Evolutionary conservation across 495 filamentous ascomycete genomes (phyloP).

Genomic region (Chaetomium fimeti): DNA sequence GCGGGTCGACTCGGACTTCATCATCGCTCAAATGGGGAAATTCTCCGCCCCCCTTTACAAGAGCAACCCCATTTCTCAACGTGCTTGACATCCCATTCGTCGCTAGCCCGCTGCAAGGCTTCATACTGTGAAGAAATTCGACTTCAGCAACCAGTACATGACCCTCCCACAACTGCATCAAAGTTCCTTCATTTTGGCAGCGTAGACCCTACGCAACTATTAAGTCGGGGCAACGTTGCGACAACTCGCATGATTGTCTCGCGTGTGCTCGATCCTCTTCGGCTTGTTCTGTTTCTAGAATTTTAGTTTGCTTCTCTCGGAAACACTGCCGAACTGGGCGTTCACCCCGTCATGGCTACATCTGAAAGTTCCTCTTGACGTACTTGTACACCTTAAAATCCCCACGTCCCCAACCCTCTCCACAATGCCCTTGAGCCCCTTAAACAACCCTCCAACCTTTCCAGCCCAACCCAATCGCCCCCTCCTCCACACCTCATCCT

Average conservation of each 20-base stretch:
- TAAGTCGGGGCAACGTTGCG: background rate
- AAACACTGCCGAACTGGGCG: background rate
- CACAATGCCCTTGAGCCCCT: background rate
- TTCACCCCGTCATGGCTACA: background rate
- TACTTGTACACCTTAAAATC: background rate
- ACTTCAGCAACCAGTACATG: background rate
- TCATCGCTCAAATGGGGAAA: background rate
- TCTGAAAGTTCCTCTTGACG: background rate
- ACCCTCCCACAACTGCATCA: background rate
- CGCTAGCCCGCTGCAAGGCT: background rate
- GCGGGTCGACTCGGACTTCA: background rate
- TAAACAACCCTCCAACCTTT: background rate
- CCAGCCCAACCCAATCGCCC: too few relatives aligned
- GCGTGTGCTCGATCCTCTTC: background rate
- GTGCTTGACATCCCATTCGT: background rate
- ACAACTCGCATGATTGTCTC: background rate
- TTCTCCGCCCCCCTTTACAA: background rate
- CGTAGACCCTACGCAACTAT: background rate
- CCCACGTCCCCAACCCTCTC: background rate
- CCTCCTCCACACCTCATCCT: too few relatives aligned
- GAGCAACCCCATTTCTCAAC: background rate
- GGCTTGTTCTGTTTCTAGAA: background rate
- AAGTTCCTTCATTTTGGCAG: background rate
- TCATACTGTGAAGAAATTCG: background rate
- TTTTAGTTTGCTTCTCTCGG: background rate